Conservation (phyloP, 768 basidiomycete species). For the Termitomyces sp. region DNA sequence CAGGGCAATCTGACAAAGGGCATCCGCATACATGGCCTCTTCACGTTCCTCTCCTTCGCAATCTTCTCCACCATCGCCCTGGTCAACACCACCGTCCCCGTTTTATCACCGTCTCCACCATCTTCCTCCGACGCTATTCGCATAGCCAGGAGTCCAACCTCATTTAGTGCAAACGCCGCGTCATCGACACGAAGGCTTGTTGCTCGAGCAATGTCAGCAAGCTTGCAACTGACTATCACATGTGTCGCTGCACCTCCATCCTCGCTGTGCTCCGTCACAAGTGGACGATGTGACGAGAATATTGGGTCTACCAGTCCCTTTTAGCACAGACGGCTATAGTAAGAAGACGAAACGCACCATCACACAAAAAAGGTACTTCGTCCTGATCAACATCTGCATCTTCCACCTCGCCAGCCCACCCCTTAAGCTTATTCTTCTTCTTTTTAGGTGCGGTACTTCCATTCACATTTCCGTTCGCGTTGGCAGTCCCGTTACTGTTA, state of each 20-base stretch:
- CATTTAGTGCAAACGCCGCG: slow-evolving; percentile 83
- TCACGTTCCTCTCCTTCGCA: slow-evolving; percentile 68
- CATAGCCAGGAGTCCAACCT: slow-evolving; percentile 69
- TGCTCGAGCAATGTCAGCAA: slow-evolving; percentile 75
- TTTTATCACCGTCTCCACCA: slow-evolving; percentile 21
- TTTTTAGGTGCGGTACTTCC: slow-evolving; percentile 30
- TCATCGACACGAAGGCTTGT: slow-evolving; percentile 86
- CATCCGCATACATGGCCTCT: slow-evolving; percentile 64
- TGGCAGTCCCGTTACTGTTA: slow-evolving; percentile 1
- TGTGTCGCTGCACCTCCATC: slow-evolving; percentile 76
- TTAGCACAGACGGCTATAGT: neutral
- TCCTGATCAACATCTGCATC: slow-evolving; percentile 32
- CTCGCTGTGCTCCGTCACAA: slow-evolving; percentile 54
- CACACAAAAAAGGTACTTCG: slow-evolving; percentile 32
- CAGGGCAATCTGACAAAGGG: slow-evolving; percentile 56
- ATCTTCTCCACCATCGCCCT: slow-evolving; percentile 48
- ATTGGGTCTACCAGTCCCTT: slow-evolving; percentile 41
- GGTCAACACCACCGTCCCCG: slow-evolving; percentile 40
- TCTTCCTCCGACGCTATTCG: slow-evolving; percentile 32
- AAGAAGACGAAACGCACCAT: slow-evolving; percentile 30
- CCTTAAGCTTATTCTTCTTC: slow-evolving; percentile 57
- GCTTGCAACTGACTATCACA: slow-evolving; percentile 63
- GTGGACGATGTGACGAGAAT: slow-evolving; percentile 52
- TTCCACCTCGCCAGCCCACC: slow-evolving; percentile 70
- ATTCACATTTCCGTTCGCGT: slow-evolving; percentile 14